Evolutionary conservation across 106 monocot genomes (phyloP), one percentile per base, ranked within the genome.

Genomic region (Phalaenopsis aphrodite): DNA sequence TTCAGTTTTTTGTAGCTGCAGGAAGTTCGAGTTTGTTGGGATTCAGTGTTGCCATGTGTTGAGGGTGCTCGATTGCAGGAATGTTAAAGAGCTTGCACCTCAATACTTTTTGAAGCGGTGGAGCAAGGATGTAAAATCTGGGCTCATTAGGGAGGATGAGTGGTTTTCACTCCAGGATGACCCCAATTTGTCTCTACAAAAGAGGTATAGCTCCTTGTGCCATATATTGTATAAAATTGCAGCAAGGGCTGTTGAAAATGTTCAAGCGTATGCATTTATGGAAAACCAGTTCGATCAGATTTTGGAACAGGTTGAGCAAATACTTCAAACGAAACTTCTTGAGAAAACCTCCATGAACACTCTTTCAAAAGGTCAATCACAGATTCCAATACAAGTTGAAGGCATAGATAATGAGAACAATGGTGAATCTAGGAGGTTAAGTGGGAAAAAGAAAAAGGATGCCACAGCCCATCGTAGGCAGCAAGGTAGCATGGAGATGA

Each of bases 121-220:
- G 76, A 76, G 76, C 47, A 76, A 76, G 76, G 76, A 76, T 36
- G 76, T 24, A 24, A 76, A 76, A 76, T 76, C 76, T 48, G 76
- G 76, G 24, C 76, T 49, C 18, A 30, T 76, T 52, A 76, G 49
- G 30, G 76, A 48, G 8, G 49, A 76, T 76, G 41, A 47, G 9
- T 6, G 21, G 8, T 76, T 49, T 24, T 5, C 49, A 19, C 49
- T 23, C 42, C 46, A 76, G n/a, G 21, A 76, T 76, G 76, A 47
- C 11, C 21, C 21, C 3, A 47, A 52, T 11, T 74, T 43, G 19
- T 76, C 76, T 52, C 76, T 76, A 23, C 42, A 39, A 48, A 47
- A 47, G 9, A 48, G 76, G 48, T 76, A 76, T 49, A 52, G 49
- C 76, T 76, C 76, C 7, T 76, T 76, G 12, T 76, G 76, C 76